Evolutionary conservation across 1,284 basidiomycete species (phyloP).

Genomic region (Salmacisia buchloeana): DNA sequence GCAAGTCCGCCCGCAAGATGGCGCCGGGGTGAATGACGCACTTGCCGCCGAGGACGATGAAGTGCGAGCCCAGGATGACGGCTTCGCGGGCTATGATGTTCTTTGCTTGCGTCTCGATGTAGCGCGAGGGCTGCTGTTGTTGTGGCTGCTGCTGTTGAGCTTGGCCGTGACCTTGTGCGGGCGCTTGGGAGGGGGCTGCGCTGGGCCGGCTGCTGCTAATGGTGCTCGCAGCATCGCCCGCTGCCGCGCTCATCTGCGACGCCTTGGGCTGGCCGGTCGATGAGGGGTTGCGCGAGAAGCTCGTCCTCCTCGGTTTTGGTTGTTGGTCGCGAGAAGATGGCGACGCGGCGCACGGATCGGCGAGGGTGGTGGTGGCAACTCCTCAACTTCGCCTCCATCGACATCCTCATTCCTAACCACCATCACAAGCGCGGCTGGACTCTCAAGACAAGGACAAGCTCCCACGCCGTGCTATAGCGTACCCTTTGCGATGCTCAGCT

Average conservation of each 20-base stretch:
- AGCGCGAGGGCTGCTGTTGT: background rate
- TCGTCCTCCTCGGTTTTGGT: background rate
- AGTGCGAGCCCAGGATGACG: slow-evolving; percentile 87
- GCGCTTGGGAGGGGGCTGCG: background rate
- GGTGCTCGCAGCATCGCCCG: background rate
- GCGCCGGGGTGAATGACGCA: slow-evolving; percentile 85
- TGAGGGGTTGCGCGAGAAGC: background rate
- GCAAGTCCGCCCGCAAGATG: slow-evolving; percentile 81
- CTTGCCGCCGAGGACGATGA: slow-evolving; percentile 95
- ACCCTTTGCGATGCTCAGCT: too few relatives aligned
- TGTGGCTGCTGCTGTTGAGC: background rate
- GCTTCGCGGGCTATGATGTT: slow-evolving; percentile 90
- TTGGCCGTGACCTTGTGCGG: background rate
- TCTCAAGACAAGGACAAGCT: background rate
- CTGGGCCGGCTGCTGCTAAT: background rate
- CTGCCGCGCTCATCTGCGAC: too few relatives aligned
- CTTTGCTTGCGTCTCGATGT: slow-evolving; percentile 1
- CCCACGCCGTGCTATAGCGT: background rate
- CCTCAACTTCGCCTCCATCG: background rate
- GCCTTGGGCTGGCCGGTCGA: too few relatives aligned
- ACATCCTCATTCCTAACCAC: background rate
- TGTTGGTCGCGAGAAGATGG: background rate
- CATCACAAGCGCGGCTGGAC: background rate
- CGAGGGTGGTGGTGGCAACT: background rate
- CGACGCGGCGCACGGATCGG: background rate